Conservation (phyloP, 257 asterid genomes). For the Nicotiana otophora region DNA sequence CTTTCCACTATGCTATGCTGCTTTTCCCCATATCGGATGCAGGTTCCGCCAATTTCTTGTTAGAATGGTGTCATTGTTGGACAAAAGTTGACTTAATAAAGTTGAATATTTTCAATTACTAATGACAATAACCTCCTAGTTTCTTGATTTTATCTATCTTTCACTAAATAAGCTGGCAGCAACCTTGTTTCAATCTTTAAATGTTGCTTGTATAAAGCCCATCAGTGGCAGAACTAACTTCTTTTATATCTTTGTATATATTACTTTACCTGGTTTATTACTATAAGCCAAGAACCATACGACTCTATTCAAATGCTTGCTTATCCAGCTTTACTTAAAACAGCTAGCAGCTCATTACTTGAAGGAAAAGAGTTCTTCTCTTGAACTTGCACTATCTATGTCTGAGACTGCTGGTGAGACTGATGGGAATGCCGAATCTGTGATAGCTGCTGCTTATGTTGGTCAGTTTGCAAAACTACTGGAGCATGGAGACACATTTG, state of each 20-base stretch:
- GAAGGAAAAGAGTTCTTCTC: slow-evolving; percentile 63
- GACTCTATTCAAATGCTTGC: background rate
- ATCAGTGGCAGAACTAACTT: background rate
- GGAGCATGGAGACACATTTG: slow-evolving; percentile 56
- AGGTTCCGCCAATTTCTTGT: background rate
- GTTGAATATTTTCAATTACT: background rate
- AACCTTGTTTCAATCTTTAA: background rate
- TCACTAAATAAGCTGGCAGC: background rate
- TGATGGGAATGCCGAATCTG: slow-evolving; percentile 72
- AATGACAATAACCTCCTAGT: background rate
- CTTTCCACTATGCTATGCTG: background rate
- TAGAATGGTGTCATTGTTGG: background rate
- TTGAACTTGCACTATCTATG: slow-evolving; percentile 75
- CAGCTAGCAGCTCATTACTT: slow-evolving; percentile 90
- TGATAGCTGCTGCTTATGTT: slow-evolving; percentile 60
- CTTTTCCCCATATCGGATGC: background rate
- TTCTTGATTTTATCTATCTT: slow-evolving; percentile 1
- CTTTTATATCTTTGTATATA: background rate
- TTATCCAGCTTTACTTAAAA: slow-evolving; percentile 20
- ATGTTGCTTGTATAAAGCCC: background rate
- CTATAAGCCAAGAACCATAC: background rate
- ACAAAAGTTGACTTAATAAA: background rate
- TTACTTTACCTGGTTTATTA: slow-evolving; percentile 5
- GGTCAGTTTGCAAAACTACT: slow-evolving; percentile 91
- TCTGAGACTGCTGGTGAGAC: slow-evolving; percentile 51